Evolutionary conservation across 441 rosid species (phyloP).

Genomic region (Macaranga tanarius): DNA sequence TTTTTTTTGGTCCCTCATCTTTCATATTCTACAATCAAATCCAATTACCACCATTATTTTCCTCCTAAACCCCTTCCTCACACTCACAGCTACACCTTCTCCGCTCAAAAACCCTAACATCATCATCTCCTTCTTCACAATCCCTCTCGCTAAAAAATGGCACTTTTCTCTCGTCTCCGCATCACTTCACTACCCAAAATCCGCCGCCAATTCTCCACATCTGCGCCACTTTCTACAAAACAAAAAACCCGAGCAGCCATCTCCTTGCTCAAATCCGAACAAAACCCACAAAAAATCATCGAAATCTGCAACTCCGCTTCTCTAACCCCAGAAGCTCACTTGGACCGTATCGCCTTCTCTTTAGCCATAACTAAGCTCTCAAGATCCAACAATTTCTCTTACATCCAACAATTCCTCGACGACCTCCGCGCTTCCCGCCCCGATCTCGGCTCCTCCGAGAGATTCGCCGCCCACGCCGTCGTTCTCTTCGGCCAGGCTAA

Average conservation of each 20-base stretch:
- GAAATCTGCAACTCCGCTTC: slow-evolving; percentile 76
- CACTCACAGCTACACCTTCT: neutral
- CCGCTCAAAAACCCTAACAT: neutral
- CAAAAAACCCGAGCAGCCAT: slow-evolving; percentile 66
- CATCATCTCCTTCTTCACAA: neutral
- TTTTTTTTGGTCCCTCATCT: neutral
- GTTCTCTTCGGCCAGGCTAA: slow-evolving; percentile 73
- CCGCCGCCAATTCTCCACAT: slow-evolving; percentile 39
- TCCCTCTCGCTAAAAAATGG: slow-evolving; percentile 36
- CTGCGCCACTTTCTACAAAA: slow-evolving; percentile 52
- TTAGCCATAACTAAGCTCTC: slow-evolving; percentile 58
- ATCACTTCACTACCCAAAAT: slow-evolving; percentile 23
- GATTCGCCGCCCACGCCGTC: slow-evolving; percentile 58
- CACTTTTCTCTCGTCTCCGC: slow-evolving; percentile 55
- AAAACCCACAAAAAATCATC: slow-evolving; percentile 60
- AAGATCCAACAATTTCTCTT: slow-evolving; percentile 44
- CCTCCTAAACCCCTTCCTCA: slow-evolving; percentile 1
- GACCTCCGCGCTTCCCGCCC: slow-evolving; percentile 50
- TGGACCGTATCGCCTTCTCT: slow-evolving; percentile 67
- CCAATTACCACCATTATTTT: neutral
- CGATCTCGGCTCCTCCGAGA: slow-evolving; percentile 53
- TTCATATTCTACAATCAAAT: neutral
- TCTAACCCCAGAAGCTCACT: slow-evolving; percentile 55
- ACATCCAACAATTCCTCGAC: slow-evolving; percentile 49
- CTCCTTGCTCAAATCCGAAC: slow-evolving; percentile 62